phyloP scores from a whole-genome alignment of 805 yeast species.

The Sugiyamaella chiloensis region DNA sequence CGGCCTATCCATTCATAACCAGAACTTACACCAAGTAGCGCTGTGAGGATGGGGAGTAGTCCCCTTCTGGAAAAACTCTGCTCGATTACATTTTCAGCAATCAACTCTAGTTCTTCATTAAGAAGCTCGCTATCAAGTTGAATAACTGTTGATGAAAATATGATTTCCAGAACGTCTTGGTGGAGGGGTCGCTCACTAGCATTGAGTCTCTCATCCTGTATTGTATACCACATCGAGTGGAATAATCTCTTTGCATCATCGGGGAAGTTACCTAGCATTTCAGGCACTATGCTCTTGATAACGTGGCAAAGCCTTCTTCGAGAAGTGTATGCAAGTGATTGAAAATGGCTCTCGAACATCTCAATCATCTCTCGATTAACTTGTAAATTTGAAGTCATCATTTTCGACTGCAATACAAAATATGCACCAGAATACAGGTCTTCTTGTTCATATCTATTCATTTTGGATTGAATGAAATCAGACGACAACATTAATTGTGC shows the following conservation, averaged over 20 bases:
- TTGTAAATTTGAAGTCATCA: neutral
- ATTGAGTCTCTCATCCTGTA: conserved; percentile 58
- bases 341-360: conserved; percentile 6
- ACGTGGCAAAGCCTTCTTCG: conserved; percentile 1
- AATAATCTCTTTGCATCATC: neutral
- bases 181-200: conserved; percentile 67
- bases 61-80: conserved; percentile 57
- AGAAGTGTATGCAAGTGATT: conserved; percentile 3
- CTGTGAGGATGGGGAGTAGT: conserved; percentile 58
- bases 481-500: neutral
- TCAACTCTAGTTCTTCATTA: conserved; percentile 30
- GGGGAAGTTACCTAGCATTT: neutral
- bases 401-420: neutral
- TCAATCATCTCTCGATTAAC: neutral
- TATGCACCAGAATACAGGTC: neutral
- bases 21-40: conserved; percentile 36
- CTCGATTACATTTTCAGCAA: conserved; percentile 27
- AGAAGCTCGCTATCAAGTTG: conserved; percentile 30
- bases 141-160: conserved; percentile 45
- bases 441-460: neutral
- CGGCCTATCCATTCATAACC: conserved; percentile 49
- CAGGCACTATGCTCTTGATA: neutral
- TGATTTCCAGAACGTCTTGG: conserved; percentile 47
- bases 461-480: neutral
- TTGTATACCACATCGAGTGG: conserved; percentile 51